Conservation (phyloP, 2,329 filamentous ascomycete species). For the Venturia effusa region DNA sequence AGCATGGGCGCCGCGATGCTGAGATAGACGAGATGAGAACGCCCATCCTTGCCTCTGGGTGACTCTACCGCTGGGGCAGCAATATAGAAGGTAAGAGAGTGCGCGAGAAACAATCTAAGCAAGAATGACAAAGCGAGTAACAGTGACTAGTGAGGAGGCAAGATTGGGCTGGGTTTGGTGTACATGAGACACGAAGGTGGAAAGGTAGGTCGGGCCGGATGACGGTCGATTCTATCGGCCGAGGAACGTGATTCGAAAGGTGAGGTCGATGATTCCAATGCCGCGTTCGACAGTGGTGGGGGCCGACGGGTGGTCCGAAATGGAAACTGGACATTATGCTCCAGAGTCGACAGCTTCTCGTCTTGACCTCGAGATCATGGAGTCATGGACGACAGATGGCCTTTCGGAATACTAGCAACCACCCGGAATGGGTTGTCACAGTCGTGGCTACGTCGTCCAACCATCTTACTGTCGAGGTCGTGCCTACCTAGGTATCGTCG, state of each 20-base stretch:
- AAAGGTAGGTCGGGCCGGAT: not conserved
- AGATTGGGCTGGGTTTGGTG: not conserved
- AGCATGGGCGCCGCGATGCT: not conserved
- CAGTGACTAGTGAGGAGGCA: not conserved
- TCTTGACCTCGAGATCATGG: no score
- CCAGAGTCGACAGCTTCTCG: no score
- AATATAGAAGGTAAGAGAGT: not conserved
- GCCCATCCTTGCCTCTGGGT: not conserved
- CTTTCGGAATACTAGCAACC: no score
- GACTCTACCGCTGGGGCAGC: not conserved
- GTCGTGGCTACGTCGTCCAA: no score
- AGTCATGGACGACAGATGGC: no score
- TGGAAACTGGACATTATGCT: no score
- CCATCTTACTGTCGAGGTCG: no score
- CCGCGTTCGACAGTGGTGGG: not conserved
- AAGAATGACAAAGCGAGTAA: not conserved
- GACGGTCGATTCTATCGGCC: not conserved
- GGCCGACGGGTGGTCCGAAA: not conserved
- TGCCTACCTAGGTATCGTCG: no score
- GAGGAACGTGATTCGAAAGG: no score
- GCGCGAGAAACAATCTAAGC: not conserved
- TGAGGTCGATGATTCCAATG: not conserved
- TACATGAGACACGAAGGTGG: not conserved
- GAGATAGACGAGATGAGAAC: constrained; percentile 2
- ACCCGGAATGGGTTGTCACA: no score